Evolutionary conservation across 345 rosid species (phyloP).

Genomic region (Eucalyptus regnans): DNA sequence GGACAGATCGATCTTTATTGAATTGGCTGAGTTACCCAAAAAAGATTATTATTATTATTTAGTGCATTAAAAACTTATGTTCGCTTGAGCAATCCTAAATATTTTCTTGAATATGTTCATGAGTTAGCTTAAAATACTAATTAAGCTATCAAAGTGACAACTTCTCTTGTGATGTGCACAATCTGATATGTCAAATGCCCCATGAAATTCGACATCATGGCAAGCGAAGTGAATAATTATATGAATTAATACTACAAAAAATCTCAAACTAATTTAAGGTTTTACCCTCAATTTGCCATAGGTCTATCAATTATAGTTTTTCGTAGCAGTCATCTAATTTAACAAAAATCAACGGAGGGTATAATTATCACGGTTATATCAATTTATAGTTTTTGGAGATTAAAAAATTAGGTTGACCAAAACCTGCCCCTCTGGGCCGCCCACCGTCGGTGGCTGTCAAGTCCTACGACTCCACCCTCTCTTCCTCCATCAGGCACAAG

Average conservation of each 20-base stretch:
- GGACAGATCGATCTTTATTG: background rate
- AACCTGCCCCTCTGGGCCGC: too few relatives aligned
- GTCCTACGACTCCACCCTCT: constrained; percentile 20
- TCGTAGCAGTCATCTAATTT: rapidly evolving
- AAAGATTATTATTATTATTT: background rate
- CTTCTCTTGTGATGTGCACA: too few relatives aligned
- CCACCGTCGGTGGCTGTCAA: constrained; percentile 50
- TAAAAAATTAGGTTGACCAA: too few relatives aligned
- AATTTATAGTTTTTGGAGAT: background rate
- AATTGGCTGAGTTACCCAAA: background rate
- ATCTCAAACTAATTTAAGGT: too few relatives aligned
- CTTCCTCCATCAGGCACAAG: constrained; percentile 36
- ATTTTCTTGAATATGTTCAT: too few relatives aligned
- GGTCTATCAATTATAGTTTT: rapidly evolving
- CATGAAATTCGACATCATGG: background rate
- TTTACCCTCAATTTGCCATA: too few relatives aligned
- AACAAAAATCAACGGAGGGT: rapidly evolving
- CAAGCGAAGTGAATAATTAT: background rate
- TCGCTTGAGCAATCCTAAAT: background rate
- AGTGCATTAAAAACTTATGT: background rate
- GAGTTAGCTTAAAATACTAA: too few relatives aligned
- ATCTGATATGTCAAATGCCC: background rate
- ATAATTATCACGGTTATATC: too few relatives aligned
- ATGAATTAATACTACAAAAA: background rate
- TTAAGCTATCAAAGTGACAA: too few relatives aligned